Conservation (phyloP, 1,284 basidiomycete genomes). For the Porphyrellus sp. region DNA sequence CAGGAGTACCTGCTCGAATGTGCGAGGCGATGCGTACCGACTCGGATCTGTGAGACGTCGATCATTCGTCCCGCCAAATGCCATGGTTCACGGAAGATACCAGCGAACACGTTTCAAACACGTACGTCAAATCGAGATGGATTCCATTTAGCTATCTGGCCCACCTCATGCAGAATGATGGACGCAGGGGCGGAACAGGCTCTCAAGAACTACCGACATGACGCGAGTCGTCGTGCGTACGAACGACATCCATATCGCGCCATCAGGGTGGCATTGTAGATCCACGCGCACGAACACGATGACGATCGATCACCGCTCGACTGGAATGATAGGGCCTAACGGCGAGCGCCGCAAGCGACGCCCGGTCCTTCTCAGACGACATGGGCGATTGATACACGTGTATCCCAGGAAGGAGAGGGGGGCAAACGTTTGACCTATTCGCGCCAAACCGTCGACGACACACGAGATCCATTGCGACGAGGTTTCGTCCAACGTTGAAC, state of each 20-base stretch:
- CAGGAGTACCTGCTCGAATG: no score
- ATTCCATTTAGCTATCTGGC: background rate
- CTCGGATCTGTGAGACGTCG: background rate
- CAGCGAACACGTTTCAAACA: background rate
- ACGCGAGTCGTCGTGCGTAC: background rate
- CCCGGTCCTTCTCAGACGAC: constrained; percentile 1
- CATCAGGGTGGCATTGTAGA: constrained; percentile 6
- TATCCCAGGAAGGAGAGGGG: background rate
- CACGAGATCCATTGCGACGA: no score
- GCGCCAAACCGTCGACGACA: background rate
- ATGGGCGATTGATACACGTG: constrained; percentile 20
- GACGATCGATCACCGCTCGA: constrained; percentile 15
- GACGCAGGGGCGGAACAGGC: no score
- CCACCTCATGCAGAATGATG: background rate
- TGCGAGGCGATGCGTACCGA: constrained; percentile 3
- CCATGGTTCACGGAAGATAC: background rate
- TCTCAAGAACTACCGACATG: background rate
- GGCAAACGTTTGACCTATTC: constrained; percentile 8
- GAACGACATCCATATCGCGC: background rate
- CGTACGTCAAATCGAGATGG: constrained; percentile 5
- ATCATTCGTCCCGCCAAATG: background rate
- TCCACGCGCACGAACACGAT: background rate
- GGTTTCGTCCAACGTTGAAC: constrained; percentile 2
- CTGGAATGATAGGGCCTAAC: background rate
- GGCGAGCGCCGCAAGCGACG: constrained; percentile 1